phyloP scores from a whole-genome alignment of 2,329 filamentous ascomycete genomes.

The Rugonectria rugulosa region DNA sequence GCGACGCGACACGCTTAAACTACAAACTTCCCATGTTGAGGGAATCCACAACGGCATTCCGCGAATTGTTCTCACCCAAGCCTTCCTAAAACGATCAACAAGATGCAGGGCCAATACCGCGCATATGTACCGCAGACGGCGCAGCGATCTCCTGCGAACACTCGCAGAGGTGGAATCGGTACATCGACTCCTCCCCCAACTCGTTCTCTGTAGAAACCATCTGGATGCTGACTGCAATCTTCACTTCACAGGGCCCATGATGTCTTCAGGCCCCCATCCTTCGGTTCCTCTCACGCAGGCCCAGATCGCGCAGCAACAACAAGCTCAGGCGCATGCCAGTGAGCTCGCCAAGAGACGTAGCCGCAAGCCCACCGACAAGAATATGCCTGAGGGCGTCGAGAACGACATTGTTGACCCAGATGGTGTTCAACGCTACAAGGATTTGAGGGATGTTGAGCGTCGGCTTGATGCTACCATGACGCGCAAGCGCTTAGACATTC shows the following conservation, averaged over 20 bases:
- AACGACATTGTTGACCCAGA: slow-evolving; percentile 79
- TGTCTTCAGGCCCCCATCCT: slow-evolving; percentile 61
- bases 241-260: slow-evolving; percentile 62
- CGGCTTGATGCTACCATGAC: slow-evolving; percentile 92
- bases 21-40: slow-evolving; percentile 8
- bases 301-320: slow-evolving; percentile 61
- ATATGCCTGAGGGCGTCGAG: slow-evolving; percentile 89
- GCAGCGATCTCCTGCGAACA: slow-evolving; percentile 56
- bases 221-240: slow-evolving; percentile 18
- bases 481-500: slow-evolving; percentile 89
- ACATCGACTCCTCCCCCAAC: slow-evolving; percentile 35
- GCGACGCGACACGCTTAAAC: slow-evolving; percentile 38
- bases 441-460: slow-evolving; percentile 86
- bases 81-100: slow-evolving; percentile 21
- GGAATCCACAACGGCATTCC: slow-evolving; percentile 14
- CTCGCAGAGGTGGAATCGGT: slow-evolving; percentile 63
- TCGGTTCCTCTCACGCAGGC: slow-evolving; percentile 60
- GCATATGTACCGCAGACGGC: slow-evolving; percentile 59
- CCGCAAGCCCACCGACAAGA: slow-evolving; percentile 92
- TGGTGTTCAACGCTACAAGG: slow-evolving; percentile 81
- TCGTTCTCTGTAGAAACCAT: slow-evolving; percentile 1
- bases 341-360: slow-evolving; percentile 81
- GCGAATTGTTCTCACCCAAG: slow-evolving; percentile 18
- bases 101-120: slow-evolving; percentile 63
- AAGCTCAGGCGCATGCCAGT: slow-evolving; percentile 60